Conservation (phyloP, 768 basidiomycete genomes). For the Lyophyllum shimeji region DNA sequence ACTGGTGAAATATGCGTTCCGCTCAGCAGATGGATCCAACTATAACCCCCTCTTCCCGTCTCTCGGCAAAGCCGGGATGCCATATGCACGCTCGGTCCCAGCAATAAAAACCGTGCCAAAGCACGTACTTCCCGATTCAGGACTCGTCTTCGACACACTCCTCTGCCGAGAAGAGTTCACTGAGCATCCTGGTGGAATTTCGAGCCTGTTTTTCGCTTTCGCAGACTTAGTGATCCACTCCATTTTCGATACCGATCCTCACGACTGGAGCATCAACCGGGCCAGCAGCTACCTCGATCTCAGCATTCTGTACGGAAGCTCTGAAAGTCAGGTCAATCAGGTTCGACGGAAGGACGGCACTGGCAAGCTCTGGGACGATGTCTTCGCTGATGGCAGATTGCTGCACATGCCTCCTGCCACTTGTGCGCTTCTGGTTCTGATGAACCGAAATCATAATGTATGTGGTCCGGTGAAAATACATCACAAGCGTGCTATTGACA, state of each 20-base stretch:
- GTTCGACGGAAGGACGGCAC: conserved; percentile 66
- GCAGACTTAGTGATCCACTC: conserved; percentile 75
- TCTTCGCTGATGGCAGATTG: conserved; percentile 66
- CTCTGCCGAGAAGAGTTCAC: conserved; percentile 49
- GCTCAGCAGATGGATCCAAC: conserved; percentile 60
- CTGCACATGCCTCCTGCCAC: conserved; percentile 72
- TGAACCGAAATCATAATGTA: conserved; percentile 76
- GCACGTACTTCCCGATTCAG: conserved; percentile 60
- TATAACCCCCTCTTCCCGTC: conserved; percentile 56
- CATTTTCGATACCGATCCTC: conserved; percentile 59
- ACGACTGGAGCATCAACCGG: conserved; percentile 55
- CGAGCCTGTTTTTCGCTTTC: conserved; percentile 75
- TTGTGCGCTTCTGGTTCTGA: conserved; percentile 65
- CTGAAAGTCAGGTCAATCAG: conserved; percentile 39
- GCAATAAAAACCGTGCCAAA: conserved; percentile 40
- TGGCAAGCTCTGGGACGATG: conserved; percentile 66
- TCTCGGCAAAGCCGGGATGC: conserved; percentile 58
- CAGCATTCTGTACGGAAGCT: conserved; percentile 71
- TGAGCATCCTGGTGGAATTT: conserved; percentile 68
- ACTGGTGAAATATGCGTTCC: conserved; percentile 46
- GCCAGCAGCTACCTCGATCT: conserved; percentile 77
- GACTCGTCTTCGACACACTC: conserved; percentile 70
- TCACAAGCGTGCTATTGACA: conserved; percentile 2
- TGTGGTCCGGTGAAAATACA: conserved; percentile 19
- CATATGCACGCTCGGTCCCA: conserved; percentile 70